Evolutionary conservation across 768 basidiomycete species (phyloP), one percentile per base, ranked within the genome.

Genomic region (Pleurotus salmoneostramineus): DNA sequence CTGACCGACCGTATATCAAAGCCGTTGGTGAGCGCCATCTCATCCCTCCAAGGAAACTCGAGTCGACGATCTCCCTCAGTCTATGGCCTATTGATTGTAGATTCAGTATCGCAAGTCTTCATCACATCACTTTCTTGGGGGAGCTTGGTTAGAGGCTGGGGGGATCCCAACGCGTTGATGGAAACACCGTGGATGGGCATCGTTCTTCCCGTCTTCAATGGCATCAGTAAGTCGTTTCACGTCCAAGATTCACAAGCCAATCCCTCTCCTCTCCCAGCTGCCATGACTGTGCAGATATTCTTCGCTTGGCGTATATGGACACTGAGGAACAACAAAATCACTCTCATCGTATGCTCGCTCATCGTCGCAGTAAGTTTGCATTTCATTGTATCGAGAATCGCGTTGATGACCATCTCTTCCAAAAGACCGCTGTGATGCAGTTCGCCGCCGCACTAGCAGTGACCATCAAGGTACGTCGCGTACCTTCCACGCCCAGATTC

Each of bases 371-470:
- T 49, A 32, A 32, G 48, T 49, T 11, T 12, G 10, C 48, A 34
- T 49, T 49, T n/a, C 8, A 49, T 31, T 15, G 15, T 2, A 11
- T 45, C n/a, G 14, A 6, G 11, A 11, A 45, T 42, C 40, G 21
- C 44, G 15, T 17, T 17, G 6, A 10, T 45, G 11, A n/a, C 6
- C 8, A 45, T 6, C 44, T 15, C 33, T 31, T 11, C 33, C 11
- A 5, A 8, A 21, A 59, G 58, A 59, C 49, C 15, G 58, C 58
- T 6, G 14, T 55, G 14, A 55, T 45, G 33, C 58, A 55, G 17
- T 55, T 15, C 32, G 27, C 50, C 2, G 58, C 50, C 1, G 50
- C 32, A 8, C 32, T 59, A 8, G 43, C 43, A 34, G 50, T 59
- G 6, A 17, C 51, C 12, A 47, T 59, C 3, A 36, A 55, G 44